phyloP scores from a whole-genome alignment of 352 stramenopile genomes.

The Blastocystis sp. region DNA sequence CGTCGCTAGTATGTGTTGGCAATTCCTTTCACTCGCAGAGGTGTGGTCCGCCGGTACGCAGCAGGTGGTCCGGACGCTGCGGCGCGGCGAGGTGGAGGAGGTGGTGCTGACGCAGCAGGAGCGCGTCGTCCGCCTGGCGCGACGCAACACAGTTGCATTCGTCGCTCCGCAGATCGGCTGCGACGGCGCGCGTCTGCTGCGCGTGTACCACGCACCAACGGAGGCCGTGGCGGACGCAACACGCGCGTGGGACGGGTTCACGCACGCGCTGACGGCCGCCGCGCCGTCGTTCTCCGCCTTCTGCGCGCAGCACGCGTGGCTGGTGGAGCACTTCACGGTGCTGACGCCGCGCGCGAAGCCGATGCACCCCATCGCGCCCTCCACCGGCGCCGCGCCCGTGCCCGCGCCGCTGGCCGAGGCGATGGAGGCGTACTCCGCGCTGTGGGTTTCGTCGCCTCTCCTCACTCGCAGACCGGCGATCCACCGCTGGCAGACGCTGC shows the following conservation, averaged over 20 bases:
- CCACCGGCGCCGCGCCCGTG: background rate
- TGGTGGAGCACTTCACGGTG: constrained; percentile 18
- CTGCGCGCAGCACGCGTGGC: background rate
- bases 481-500: constrained; percentile 38
- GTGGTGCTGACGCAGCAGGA: constrained; percentile 3
- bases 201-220: background rate
- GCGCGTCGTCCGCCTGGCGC: constrained; percentile 35
- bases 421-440: background rate
- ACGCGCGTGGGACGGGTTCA: background rate
- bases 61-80: background rate
- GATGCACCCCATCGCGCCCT: background rate
- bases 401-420: background rate
- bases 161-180: background rate
- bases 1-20: background rate
- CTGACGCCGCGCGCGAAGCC: background rate
- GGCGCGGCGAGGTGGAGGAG: background rate
- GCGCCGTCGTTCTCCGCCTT: background rate
- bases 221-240: background rate
- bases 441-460: background rate
- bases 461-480: constrained; percentile 8
- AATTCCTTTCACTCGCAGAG: background rate
- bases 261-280: background rate
- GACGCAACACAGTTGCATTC: constrained; percentile 1
- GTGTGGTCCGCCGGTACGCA: background rate
- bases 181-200: constrained; percentile 9